phyloP scores from a whole-genome alignment of 179 eudicot species.

The Heliamphora pulchella region DNA sequence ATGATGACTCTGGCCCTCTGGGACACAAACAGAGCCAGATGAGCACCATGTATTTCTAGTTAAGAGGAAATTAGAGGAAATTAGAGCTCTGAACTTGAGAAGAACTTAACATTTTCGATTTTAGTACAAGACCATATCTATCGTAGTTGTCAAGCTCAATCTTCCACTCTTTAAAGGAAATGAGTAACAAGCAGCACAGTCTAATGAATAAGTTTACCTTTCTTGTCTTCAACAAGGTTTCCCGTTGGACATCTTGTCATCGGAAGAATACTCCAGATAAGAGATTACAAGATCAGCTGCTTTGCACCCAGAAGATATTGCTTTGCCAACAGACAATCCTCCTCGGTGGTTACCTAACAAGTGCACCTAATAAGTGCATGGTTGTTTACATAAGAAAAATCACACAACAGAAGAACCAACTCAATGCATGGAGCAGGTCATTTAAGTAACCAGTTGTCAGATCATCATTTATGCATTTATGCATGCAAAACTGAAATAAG shows the following conservation, averaged over 20 bases:
- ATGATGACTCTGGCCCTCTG: too few relatives aligned
- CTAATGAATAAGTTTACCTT: slow-evolving; percentile 2
- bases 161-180: not conserved
- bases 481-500: not conserved
- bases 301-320: slow-evolving; percentile 73
- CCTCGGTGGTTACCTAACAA: slow-evolving; percentile 77
- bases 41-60: too few relatives aligned
- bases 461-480: not conserved
- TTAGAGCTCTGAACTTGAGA: not conserved
- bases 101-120: not conserved
- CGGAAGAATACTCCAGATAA: slow-evolving; percentile 50
- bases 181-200: slow-evolving; percentile 3
- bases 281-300: slow-evolving; percentile 80
- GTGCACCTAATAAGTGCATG: too few relatives aligned
- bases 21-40: not conserved
- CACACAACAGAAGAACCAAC: not conserved
- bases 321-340: slow-evolving; percentile 95
- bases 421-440: not conserved
- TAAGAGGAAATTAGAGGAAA: not conserved
- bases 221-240: slow-evolving; percentile 11
- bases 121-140: not conserved
- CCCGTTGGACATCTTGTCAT: slow-evolving; percentile 19
- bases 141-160: not conserved
- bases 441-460: not conserved
- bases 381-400: not conserved